A percentile compares a stretch with the other conserved stretches of the same genome.
Conservation (phyloP, 257 asterid genomes). For the Vinca minor region DNA sequence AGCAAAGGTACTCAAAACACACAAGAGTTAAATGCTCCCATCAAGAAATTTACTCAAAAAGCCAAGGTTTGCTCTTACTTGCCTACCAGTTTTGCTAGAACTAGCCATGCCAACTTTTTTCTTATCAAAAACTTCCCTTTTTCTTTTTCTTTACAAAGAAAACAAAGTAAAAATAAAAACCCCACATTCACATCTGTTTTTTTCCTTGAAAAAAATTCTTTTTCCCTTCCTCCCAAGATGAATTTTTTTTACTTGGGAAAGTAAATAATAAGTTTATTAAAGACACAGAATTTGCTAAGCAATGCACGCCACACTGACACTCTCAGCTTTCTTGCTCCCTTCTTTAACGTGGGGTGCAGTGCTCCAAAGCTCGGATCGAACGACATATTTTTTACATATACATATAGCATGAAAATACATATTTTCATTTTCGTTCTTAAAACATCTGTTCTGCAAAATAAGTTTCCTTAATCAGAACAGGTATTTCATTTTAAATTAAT, state of each 20-base stretch:
- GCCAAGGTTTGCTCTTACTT: constrained; percentile 36
- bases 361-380: too few relatives aligned
- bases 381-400: too few relatives aligned
- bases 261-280: too few relatives aligned
- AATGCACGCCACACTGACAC: constrained; percentile 58
- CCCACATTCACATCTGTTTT: constrained; percentile 6
- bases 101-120: too few relatives aligned
- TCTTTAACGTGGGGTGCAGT: too few relatives aligned
- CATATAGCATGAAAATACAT: too few relatives aligned
- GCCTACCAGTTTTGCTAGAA: constrained; percentile 47
- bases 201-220: background rate
- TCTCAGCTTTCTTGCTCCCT: constrained; percentile 29
- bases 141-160: constrained; percentile 29
- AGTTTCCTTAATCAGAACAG: too few relatives aligned
- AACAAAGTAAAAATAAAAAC: constrained; percentile 22
- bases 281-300: constrained; percentile 29
- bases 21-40: constrained; percentile 10
- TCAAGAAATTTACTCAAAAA: constrained; percentile 17
- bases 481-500: too few relatives aligned
- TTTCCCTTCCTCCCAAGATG: background rate
- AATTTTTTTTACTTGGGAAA: constrained; percentile 18
- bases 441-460: too few relatives aligned
- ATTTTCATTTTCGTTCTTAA: too few relatives aligned
- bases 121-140: constrained; percentile 24
- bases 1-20: too few relatives aligned